Conservation (phyloP, 352 stramenopile species). For the Phytophthora syringae region DNA sequence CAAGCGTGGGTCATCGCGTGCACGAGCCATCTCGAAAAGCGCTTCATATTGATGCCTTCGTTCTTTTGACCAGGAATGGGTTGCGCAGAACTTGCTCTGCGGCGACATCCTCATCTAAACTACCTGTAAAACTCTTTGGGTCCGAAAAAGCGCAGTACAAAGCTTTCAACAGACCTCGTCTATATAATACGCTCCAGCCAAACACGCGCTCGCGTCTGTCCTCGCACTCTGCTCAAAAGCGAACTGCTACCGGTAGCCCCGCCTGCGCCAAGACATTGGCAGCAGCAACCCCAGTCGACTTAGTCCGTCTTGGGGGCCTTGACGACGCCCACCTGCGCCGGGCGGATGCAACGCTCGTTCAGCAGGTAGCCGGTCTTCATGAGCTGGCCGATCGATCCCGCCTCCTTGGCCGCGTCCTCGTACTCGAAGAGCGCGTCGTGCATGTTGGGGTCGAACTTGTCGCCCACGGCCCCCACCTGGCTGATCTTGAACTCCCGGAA, state of each 20-base stretch:
- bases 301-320: conserved; percentile 61
- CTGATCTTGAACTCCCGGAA: conserved; percentile 93
- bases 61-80: conserved; percentile 66
- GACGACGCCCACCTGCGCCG: conserved; percentile 95
- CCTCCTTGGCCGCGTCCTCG: conserved; percentile 87
- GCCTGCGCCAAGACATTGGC: conserved; percentile 10
- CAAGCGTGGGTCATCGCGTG: conserved; percentile 74
- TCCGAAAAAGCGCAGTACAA: too few species aligned
- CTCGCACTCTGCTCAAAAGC: conserved; percentile 10
- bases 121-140: too few species aligned
- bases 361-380: conserved; percentile 97
- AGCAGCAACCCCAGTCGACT: conserved; percentile 3
- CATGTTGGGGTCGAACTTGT: conserved; percentile 98
- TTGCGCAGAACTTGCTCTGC: conserved; percentile 65
- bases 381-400: conserved; percentile 95
- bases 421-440: conserved; percentile 99
- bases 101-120: conserved; percentile 83
- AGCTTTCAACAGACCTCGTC: conserved; percentile 26
- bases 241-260: conserved; percentile 4
- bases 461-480: conserved; percentile 92
- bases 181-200: conserved; percentile 33
- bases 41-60: conserved; percentile 67
- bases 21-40: conserved; percentile 66
- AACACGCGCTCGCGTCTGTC: conserved; percentile 5
- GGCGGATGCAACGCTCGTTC: conserved; percentile 95